Evolutionary conservation across 2,329 filamentous ascomycete species (phyloP), one percentile per base, ranked within the genome.

Genomic region (Sporothrix variecibatus): DNA sequence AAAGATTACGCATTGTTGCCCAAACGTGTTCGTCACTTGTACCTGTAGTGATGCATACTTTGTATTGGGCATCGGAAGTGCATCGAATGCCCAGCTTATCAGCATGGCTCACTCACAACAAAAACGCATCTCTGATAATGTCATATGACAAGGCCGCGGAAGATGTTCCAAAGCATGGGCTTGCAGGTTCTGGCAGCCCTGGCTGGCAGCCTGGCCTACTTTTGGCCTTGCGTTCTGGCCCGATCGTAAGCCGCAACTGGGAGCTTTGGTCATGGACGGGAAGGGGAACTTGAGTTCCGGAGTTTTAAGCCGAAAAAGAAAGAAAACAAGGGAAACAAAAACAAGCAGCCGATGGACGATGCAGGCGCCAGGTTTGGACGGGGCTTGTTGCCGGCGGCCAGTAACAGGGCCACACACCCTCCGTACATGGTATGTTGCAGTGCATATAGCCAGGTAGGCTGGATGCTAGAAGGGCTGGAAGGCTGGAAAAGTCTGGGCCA

Each of bases 391-490:
- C 58, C 31, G 31, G 58, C 17, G 17, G 58, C 31, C 58, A 62
- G 31, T 20, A 49, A 49, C 43, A 49, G 43, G 40, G 43, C 43
- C 43, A 20, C 43, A 49, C 15, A n/a, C 20, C 58, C 28, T 8
- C 34, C 34, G 34, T 34, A 4, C 7, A 20, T 5, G 11, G 58
- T 38, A 38, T 62, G 31, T 62, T 62, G 58, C 58, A 62, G 58
- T 62, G 58, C 58, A 62, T 62, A 40, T 62, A 62, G 31, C 31
- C 58, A 38, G 31, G 58, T n/a, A 62, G 58, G 58, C 58, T 40
- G 58, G 15, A 40, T 34, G 58, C 58, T 17, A 6, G 43, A 49
- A 20, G 43, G 43, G 3, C 6, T 49, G 43, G 43, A 49, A 49
- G 43, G 15, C 43, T 49, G 15, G 15, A 49, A 43, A 43, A 49